These are phyloP conservation scores for Sesbania bispinosa DNA, from an alignment of 306 rosid species.

Conservation along the genomic window DNA sequence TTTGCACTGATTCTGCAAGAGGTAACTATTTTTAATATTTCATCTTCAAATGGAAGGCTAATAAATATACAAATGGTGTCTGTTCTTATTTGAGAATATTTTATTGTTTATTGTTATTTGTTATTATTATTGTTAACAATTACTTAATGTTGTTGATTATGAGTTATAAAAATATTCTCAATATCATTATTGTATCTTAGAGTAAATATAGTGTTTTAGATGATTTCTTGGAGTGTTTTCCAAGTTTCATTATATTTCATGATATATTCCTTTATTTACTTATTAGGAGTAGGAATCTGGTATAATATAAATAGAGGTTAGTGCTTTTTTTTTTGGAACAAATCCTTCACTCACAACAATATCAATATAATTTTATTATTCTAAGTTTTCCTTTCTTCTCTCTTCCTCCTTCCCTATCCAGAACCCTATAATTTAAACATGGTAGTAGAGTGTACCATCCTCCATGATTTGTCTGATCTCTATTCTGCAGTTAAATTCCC, in stretches of 20 bases:
- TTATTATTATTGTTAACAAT: neutral
- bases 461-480: no score
- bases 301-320: neutral
- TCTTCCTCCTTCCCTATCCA: neutral
- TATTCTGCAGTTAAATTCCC: no score
- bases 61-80: neutral
- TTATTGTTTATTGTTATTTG: neutral
- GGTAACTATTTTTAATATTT: conserved; percentile 45
- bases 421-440: neutral
- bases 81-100: neutral
- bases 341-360: neutral
- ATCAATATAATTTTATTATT: neutral
- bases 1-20: conserved; percentile 90
- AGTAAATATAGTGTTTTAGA: neutral
- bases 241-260: neutral
- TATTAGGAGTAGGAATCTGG: neutral
- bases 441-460: no score
- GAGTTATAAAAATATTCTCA: neutral
- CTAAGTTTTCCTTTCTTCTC: neutral
- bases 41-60: neutral
- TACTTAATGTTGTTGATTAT: neutral
- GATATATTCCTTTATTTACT: neutral
- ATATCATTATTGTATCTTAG: no score
- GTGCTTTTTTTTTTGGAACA: neutral
- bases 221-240: neutral